Evolutionary conservation across 192 early-diverging fungal species (phyloP), one percentile per base, ranked within the genome.

Genomic region (Coemansia sp.): DNA sequence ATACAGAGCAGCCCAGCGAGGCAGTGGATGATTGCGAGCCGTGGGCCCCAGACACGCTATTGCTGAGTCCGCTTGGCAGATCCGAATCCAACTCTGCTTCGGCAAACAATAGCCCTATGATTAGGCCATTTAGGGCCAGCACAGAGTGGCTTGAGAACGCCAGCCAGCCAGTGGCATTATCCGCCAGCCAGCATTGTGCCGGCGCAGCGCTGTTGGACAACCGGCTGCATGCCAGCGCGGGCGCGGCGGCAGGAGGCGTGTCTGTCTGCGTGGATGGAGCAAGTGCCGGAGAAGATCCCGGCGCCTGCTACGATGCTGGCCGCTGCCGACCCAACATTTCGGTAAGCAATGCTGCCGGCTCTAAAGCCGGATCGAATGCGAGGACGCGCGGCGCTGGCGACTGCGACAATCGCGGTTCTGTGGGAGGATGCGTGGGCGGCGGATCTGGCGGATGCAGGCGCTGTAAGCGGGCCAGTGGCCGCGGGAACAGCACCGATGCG

Each of bases 111-210:
- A 31, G 24, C 21, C 22, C 29, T 16, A 24, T 49, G 46, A 59
- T 59, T 47, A 32, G 10, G 31, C 45, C 58, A 32, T 49, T 23
- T 42, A 19, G 29, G 1, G 23, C 28, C 50, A 28, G 50, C 30
- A 29, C 35, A 21, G 38, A 40, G 59, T 61, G 59, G 59, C 59
- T 61, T 61, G 29, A 44, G 29, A 25, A 28, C 10, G 19, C 50
- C n/a, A 32, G 28, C 50, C 25, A 22, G 50, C 28, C 30, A 27
- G 50, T 52, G 50, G 30, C 50, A 52, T 31, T 31, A 52, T 7
- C 27, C 6, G 21, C 53, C 12, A 35, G 32, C 16, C 21, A 6
- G 31, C 58, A 53, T 54, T 62, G 50, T 62, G 12, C 3, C 29
- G 27, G 42, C 10, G 38, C 48, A 6, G 43, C 18, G 14, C 24